These are phyloP conservation scores for Phytophthora sansomeana DNA, from an alignment of 352 stramenopile species.

Conservation along the genomic window DNA sequence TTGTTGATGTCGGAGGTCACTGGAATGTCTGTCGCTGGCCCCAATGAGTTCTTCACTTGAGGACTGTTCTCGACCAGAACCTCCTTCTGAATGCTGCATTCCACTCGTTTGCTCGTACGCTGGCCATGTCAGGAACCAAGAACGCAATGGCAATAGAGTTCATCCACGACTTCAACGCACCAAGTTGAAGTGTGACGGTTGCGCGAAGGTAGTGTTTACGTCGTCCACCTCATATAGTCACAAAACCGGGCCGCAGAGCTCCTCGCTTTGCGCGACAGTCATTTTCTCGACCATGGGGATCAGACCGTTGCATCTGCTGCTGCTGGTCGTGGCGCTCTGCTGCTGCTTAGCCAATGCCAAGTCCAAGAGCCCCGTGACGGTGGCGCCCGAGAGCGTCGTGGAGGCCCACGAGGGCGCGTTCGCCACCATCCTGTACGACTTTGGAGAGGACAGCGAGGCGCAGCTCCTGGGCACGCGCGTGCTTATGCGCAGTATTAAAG, in stretches of 20 bases:
- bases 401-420: constrained; percentile 55
- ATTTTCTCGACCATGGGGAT: constrained; percentile 35
- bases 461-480: constrained; percentile 71
- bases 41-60: too few species aligned
- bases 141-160: too few species aligned
- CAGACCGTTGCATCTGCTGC: constrained; percentile 22
- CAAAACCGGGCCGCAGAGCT: constrained; percentile 18
- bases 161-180: too few species aligned
- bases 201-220: constrained; percentile 17
- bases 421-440: constrained; percentile 78
- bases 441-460: constrained; percentile 63
- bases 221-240: constrained; percentile 12
- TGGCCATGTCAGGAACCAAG: neutral
- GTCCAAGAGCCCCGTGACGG: constrained; percentile 1
- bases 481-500: constrained; percentile 74
- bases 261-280: constrained; percentile 3
- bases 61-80: too few species aligned
- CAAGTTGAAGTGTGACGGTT: constrained; percentile 20
- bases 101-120: neutral
- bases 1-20: too few species aligned
- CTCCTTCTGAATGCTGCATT: too few species aligned
- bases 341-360: constrained; percentile 14
- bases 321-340: constrained; percentile 11
- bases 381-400: constrained; percentile 36
- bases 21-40: too few species aligned